Evolutionary conservation across 2,329 filamentous ascomycete genomes (phyloP), one percentile per base, ranked within the genome.

Genomic region (Stemphylium lycopersici): DNA sequence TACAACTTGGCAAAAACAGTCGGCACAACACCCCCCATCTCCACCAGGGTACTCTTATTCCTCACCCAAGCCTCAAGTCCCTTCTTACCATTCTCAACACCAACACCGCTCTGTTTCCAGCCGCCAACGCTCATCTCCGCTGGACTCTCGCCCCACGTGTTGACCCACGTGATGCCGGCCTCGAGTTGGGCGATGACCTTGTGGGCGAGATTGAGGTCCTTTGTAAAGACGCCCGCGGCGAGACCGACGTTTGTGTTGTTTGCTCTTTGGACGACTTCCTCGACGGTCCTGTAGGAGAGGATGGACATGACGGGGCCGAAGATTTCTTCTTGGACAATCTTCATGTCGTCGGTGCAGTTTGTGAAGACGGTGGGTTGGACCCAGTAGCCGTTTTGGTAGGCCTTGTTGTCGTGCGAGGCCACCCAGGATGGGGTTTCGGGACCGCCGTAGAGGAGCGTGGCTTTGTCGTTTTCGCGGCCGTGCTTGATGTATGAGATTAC

Each of bases 101-200:
- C 91, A 8, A 96, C 78, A 31, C 92, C 92, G 71, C 91, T 96
- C 82, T 90, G 83, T 80, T 96, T 96, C 92, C 91, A 96, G 0
- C 91, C 91, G 8, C 91, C 91, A 0, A 96, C 91, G 2, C 89
- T 89, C 92, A 96, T 96, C 80, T 96, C 91, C 0, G 92, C 90
- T 0, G 91, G 91, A 43, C 84, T 88, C 78, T 96, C 91, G n/a
- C 92, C 91, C 92, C 92, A 96, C 0, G 90, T 92, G 74, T 96
- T 96, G 47, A 96, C 83, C 91, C 91, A 96, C 1, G 90, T 96
- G 68, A 96, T 96, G 31, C 91, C 91, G 0, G 91, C 91, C 70
- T 96, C 83, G 4, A 96, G 78, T 67, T 85, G 82, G 20, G 84
- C 82, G 37, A 93, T 81, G 1, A 93, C 84, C 38, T 84, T 80